Conservation (phyloP, 169 alveolate genomes). For the Eimeria praecox region DNA sequence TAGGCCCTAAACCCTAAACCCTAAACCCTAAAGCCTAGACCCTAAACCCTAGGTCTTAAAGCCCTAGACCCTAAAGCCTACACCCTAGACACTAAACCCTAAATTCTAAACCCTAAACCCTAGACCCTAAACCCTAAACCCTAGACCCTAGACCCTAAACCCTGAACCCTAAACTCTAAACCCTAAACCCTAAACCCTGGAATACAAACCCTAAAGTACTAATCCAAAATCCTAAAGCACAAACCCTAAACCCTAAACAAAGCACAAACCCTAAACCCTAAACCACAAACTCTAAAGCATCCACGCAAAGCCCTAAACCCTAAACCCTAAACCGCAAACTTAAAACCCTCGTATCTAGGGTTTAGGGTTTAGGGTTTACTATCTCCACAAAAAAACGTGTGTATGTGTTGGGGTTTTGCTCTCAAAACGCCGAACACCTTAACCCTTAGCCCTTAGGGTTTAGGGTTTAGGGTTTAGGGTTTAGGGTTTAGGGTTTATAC, state of each 20-base stretch:
- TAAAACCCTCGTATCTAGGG: not conserved
- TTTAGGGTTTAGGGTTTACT: not conserved
- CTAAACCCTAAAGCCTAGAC: not conserved
- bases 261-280: slow-evolving; percentile 19
- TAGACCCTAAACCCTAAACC: not conserved
- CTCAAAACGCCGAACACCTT: too few relatives aligned
- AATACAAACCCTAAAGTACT: not conserved
- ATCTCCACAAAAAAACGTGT: too few relatives aligned
- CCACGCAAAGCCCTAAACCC: too few relatives aligned
- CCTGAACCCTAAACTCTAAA: too few relatives aligned
- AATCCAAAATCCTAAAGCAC: not conserved
- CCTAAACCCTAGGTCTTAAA: too few relatives aligned
- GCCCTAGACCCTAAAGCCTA: too few relatives aligned
- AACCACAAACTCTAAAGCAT: too few relatives aligned
- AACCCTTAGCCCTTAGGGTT: too few relatives aligned
- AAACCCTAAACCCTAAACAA: not conserved
- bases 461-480: not conserved
- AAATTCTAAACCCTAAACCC: slow-evolving; percentile 15
- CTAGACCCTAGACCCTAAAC: not conserved
- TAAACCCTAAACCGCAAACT: slow-evolving; percentile 14
- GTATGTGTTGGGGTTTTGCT: too few relatives aligned
- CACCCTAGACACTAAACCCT: not conserved
- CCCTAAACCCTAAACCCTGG: not conserved
- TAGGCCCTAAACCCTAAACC: slow-evolving; percentile 37
- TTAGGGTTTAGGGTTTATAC: not conserved